Conservation (phyloP, 768 basidiomycete species). For the Baorangia bicolor region DNA sequence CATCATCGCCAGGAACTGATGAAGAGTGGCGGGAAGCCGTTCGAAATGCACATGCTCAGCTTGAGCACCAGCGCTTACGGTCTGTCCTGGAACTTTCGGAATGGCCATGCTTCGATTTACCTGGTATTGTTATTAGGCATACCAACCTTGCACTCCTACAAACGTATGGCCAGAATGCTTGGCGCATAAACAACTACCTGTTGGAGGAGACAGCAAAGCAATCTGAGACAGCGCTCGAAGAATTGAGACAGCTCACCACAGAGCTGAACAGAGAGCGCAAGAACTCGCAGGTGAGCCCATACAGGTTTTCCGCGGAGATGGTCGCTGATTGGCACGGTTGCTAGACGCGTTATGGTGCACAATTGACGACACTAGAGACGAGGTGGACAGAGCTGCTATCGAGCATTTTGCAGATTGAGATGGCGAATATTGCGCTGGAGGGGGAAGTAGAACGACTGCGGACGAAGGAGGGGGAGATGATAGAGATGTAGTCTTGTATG, state of each 20-base stretch:
- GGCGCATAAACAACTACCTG: constrained; percentile 88
- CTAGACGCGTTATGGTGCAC: constrained; percentile 75
- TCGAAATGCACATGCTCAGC: constrained; percentile 74
- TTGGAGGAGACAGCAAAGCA: constrained; percentile 75
- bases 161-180: constrained; percentile 87
- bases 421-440: constrained; percentile 90
- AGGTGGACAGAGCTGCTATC: constrained; percentile 94
- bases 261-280: constrained; percentile 89
- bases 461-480: constrained; percentile 60
- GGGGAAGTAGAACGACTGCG: constrained; percentile 68
- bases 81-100: constrained; percentile 30
- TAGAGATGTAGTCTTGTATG: constrained; percentile 27
- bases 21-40: constrained; percentile 76
- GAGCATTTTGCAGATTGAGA: constrained; percentile 87
- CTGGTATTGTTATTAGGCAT: constrained; percentile 53
- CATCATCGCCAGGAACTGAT: constrained; percentile 58
- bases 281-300: constrained; percentile 65
- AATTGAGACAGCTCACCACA: constrained; percentile 72
- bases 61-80: constrained; percentile 85
- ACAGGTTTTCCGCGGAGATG: neutral
- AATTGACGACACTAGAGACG: constrained; percentile 78
- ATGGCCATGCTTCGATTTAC: neutral
- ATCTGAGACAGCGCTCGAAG: constrained; percentile 70
- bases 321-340: neutral
- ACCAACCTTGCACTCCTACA: constrained; percentile 81